phyloP scores from a whole-genome alignment of 306 rosid genomes.

The Aeschynomene evenia region DNA sequence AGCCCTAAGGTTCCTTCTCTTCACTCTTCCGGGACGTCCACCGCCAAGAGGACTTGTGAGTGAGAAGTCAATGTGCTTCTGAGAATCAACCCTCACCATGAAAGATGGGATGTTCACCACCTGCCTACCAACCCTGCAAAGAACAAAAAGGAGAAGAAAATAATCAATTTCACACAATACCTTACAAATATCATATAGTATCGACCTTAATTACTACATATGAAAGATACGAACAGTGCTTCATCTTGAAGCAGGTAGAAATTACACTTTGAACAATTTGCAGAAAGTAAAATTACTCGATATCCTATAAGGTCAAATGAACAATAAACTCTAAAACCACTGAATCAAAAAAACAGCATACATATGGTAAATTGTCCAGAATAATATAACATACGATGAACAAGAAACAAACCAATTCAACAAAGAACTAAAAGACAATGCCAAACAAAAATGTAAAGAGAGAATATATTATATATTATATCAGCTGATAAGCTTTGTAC shows the following conservation, averaged over 20 bases:
- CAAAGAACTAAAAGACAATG: background rate
- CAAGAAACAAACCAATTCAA: background rate
- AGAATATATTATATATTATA: background rate
- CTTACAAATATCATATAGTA: too few species aligned
- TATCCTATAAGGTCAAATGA: background rate
- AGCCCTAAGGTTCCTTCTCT: conserved; percentile 55
- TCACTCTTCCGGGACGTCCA: conserved; percentile 67
- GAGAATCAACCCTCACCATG: conserved; percentile 64
- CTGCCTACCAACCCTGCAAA: conserved; percentile 64
- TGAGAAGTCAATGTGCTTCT: conserved; percentile 65
- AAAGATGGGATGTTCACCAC: conserved; percentile 66
- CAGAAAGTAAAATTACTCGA: background rate
- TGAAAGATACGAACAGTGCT: background rate
- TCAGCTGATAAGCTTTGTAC: too few species aligned
- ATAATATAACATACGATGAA: too few species aligned
- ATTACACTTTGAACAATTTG: too few species aligned
- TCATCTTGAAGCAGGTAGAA: background rate
- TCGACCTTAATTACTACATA: too few species aligned
- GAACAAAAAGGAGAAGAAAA: background rate
- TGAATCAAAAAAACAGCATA: too few species aligned
- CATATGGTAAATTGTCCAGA: too few species aligned
- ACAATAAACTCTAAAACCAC: too few species aligned
- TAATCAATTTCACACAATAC: background rate
- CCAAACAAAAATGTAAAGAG: background rate
- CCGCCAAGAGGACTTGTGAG: conserved; percentile 66